A percentile compares a stretch with the other conserved stretches of the same genome.
Conservation (phyloP, 805 yeast genomes). For the Metschnikowia santaceciliae region DNA sequence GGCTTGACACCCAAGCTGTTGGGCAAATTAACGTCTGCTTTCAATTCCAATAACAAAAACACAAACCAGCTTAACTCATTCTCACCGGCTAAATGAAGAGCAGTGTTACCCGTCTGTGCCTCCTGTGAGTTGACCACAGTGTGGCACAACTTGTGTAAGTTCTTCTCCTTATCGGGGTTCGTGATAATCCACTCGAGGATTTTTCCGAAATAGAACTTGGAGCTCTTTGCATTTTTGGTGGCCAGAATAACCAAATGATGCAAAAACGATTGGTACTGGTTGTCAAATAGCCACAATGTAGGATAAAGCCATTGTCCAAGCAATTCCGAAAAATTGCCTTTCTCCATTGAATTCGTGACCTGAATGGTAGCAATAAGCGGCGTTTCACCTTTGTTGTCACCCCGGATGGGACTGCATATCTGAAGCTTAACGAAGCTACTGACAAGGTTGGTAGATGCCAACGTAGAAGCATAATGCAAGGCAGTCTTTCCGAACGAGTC, state of each 20-base stretch:
- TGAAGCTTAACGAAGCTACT: slow-evolving; percentile 32
- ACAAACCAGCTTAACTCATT: slow-evolving; percentile 37
- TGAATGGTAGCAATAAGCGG: slow-evolving; percentile 61
- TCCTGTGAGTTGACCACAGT: slow-evolving; percentile 34
- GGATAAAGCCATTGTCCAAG: slow-evolving; percentile 70
- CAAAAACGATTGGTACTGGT: slow-evolving; percentile 70
- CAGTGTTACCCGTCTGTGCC: slow-evolving; percentile 34
- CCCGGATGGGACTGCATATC: slow-evolving; percentile 37
- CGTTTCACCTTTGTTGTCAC: slow-evolving; percentile 36
- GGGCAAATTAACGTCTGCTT: slow-evolving; percentile 57
- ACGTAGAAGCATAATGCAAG: slow-evolving; percentile 40
- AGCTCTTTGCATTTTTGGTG: slow-evolving; percentile 29
- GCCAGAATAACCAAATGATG: slow-evolving; percentile 72
- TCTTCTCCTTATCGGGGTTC: slow-evolving; percentile 18
- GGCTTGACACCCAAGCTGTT: slow-evolving; percentile 88
- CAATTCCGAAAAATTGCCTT: slow-evolving; percentile 66
- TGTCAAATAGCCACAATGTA: slow-evolving; percentile 41
- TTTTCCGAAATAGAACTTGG: slow-evolving; percentile 32
- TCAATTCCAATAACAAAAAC: slow-evolving; percentile 29
- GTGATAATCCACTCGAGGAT: slow-evolving; percentile 32
- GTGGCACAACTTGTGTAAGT: slow-evolving; percentile 12
- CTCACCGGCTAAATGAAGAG: slow-evolving; percentile 41
- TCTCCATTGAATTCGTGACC: slow-evolving; percentile 80
- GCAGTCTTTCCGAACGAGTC: slow-evolving; percentile 40
- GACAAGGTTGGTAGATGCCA: slow-evolving; percentile 35